Evolutionary conservation across 1,139 yeast genomes (phyloP).

Genomic region (Suhomyces anneliseae): DNA sequence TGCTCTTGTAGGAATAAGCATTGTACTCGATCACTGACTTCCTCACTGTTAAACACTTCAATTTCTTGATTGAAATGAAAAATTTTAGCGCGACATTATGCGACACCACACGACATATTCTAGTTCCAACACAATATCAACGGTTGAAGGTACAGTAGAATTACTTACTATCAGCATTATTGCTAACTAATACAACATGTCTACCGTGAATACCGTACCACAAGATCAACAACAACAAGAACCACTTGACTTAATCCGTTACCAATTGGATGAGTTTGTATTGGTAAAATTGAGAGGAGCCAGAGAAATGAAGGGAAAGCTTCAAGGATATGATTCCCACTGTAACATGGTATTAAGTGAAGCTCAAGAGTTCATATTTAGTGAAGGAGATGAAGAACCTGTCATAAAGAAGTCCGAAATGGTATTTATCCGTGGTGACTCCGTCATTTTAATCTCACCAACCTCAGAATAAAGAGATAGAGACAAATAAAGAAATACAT

Average conservation of each 20-base stretch:
- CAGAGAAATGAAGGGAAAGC: conserved; percentile 83
- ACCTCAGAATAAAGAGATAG: conserved; percentile 17
- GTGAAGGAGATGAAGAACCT: conserved; percentile 49
- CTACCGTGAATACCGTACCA: conserved; percentile 29
- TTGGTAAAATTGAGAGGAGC: conserved; percentile 95
- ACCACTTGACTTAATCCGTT: conserved; percentile 86
- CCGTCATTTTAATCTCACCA: conserved; percentile 77
- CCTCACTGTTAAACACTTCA: no score
- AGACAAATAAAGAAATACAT: no score
- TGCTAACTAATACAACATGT: conserved; percentile 23
- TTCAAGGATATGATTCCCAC: conserved; percentile 95
- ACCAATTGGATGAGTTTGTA: conserved; percentile 83
- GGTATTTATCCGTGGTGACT: conserved; percentile 95
- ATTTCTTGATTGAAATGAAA: conserved; percentile 2
- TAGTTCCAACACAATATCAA: background rate
- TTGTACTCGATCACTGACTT: no score
- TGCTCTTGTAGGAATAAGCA: conserved; percentile 2
- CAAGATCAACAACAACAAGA: conserved; percentile 44
- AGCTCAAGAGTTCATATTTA: conserved; percentile 79
- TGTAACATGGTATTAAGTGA: conserved; percentile 95
- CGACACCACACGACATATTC: conserved; percentile 7
- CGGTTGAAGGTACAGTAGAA: background rate
- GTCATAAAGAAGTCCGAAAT: conserved; percentile 67
- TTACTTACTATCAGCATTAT: background rate
- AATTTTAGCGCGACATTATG: conserved; percentile 11